Evolutionary conservation across 2,329 filamentous ascomycete species (phyloP).

Genomic region (Sporothrix schenckii): DNA sequence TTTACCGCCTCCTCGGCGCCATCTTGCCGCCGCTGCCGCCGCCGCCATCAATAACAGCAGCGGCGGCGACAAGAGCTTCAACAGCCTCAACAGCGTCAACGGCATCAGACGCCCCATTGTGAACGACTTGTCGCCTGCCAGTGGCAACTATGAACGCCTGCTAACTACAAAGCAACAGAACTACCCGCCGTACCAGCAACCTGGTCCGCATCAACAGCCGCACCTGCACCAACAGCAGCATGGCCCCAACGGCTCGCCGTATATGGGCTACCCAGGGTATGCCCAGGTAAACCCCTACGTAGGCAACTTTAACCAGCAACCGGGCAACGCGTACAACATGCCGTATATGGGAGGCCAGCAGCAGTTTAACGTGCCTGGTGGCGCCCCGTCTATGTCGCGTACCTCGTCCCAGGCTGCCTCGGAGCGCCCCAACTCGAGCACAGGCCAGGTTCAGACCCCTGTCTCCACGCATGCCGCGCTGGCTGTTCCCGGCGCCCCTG

Average conservation of each 20-base stretch:
- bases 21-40: not conserved
- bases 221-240: constrained; percentile 17
- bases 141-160: constrained; percentile 70
- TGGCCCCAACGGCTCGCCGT: constrained; percentile 42
- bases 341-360: constrained; percentile 43
- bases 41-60: not conserved
- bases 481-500: constrained; percentile 55
- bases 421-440: constrained; percentile 67
- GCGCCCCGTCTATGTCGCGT: constrained; percentile 77
- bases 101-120: constrained; percentile 37
- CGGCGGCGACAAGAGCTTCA: not conserved
- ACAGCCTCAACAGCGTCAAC: not conserved
- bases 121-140: constrained; percentile 67
- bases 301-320: not conserved
- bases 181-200: constrained; percentile 56
- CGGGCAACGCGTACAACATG: constrained; percentile 40
- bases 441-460: constrained; percentile 63
- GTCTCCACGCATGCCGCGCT: constrained; percentile 63
- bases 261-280: constrained; percentile 45
- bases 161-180: constrained; percentile 72
- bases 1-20: constrained; percentile 24
- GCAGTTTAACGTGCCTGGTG: constrained; percentile 50
- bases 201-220: constrained; percentile 1
- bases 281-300: constrained; percentile 41
- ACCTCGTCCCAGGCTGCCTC: constrained; percentile 76